These are phyloP conservation scores for Leccinum uliginosum DNA, from an alignment of 768 basidiomycete genomes.

Conservation along the genomic window DNA sequence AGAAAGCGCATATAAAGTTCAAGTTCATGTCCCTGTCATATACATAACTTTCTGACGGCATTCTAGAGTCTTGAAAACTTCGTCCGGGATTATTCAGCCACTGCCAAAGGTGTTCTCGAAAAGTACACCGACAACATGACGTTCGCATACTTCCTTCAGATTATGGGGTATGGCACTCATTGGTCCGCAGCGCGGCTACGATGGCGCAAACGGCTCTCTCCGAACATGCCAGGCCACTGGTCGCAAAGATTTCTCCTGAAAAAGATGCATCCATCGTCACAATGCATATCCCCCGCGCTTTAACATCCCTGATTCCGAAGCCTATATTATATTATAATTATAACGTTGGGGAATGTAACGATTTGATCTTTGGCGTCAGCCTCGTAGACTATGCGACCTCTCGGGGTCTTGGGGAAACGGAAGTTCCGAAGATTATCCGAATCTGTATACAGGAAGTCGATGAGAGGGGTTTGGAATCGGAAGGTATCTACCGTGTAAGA, in stretches of 20 bases:
- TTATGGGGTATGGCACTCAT: constrained; percentile 1
- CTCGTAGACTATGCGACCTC: constrained; percentile 87
- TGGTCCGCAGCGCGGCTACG: constrained; percentile 59
- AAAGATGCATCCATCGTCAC: constrained; percentile 61
- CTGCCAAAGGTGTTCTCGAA: constrained; percentile 59
- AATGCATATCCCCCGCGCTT: constrained; percentile 53
- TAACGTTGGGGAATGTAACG: constrained; percentile 78
- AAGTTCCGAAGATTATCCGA: constrained; percentile 73
- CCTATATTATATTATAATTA: constrained; percentile 74
- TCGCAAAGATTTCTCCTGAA: constrained; percentile 66
- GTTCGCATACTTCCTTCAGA: constrained; percentile 25
- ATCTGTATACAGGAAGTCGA: constrained; percentile 85
- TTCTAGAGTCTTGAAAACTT: constrained; percentile 77
- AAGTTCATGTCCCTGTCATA: constrained; percentile 12
- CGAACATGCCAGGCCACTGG: constrained; percentile 53
- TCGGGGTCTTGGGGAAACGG: constrained; percentile 64
- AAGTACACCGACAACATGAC: constrained; percentile 78
- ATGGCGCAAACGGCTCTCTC: constrained; percentile 74
- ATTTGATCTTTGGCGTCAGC: constrained; percentile 86
- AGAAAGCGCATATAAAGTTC: constrained; percentile 74
- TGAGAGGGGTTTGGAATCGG: constrained; percentile 66
- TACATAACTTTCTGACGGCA: constrained; percentile 6
- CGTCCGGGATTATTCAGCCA: constrained; percentile 62
- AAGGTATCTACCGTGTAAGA: constrained; percentile 77
- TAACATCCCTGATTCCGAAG: constrained; percentile 64